Base-by-base conservation (phyloP, 2,329 filamentous ascomycete species). In the Aspergillus niger region DNA sequence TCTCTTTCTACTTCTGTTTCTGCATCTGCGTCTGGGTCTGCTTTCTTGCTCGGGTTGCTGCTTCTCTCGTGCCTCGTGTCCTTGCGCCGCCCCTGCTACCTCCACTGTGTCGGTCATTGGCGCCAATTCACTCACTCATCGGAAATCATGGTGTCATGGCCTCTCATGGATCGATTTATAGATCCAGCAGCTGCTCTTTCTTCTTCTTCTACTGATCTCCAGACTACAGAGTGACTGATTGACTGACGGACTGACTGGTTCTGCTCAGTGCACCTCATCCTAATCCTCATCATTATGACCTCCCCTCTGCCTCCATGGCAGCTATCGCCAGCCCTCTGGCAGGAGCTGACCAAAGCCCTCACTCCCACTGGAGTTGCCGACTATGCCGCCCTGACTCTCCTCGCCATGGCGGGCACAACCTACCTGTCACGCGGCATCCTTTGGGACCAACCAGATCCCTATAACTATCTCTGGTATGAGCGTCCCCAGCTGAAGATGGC, bases 401-500 rank as follows among this genome's bases (percentile, higher is more conserved):
- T 79, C 38, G 67, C 73, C 10, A 67, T 79, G n/a, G 71, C 68
- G 20, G 69, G 71, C 3, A 67, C 74, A 3, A 72, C 74, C 1
- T 83, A 79, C 63, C 66, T 82, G 17, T 75, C 81, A 2, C 73
- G 75, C 3, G 80, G 80, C 2, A 73, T 73, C 38, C 62, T 77
- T 17, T 83, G 81, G 80, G 80, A 83, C 56, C 80, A 74, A 44
- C 78, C 81, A 8, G 81, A 85, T 62, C 82, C 82, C 5, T 77
- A 82, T 58, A 66, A 77, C 39, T 72, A 82, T 64, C 71, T 83
- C 24, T 81, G 75, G 67, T 85, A 79, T 54, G 79, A 84, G 64
- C 76, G 77, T 39, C 82, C 83, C 15, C 82, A 83, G 62, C 63
- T 79, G 55, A 72, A 72, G 43, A 68, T 74, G 54, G 72, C 72